Percentiles rank a stretch among this genome's conserved stretches.
Conservation (phyloP, 2,329 filamentous ascomycete species). For the Alternaria sp. region DNA sequence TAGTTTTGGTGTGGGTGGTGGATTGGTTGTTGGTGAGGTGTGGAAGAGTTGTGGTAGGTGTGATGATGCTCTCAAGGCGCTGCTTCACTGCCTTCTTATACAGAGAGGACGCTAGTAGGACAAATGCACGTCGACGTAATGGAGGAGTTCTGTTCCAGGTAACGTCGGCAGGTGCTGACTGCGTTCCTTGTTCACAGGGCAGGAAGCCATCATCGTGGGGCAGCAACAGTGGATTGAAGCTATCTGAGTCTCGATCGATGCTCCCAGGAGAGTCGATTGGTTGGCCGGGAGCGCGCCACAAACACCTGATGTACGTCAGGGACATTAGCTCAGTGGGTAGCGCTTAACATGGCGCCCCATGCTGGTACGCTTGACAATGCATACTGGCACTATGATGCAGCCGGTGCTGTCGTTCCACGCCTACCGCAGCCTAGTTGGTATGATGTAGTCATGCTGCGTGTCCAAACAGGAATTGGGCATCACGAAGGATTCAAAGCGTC, state of each 20-base stretch:
- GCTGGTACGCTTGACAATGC: slow-evolving; percentile 25
- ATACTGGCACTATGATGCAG: slow-evolving; percentile 16
- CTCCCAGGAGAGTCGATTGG: slow-evolving; percentile 11
- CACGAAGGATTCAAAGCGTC: neutral
- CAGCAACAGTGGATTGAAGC: slow-evolving; percentile 8
- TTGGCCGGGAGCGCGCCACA: slow-evolving; percentile 1
- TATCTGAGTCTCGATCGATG: slow-evolving; percentile 15
- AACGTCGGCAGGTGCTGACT: neutral
- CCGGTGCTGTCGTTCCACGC: slow-evolving; percentile 13
- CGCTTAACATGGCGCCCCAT: slow-evolving; percentile 13
- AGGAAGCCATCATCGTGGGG: slow-evolving; percentile 7
- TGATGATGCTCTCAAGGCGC: slow-evolving; percentile 16
- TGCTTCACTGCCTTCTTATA: slow-evolving; percentile 32
- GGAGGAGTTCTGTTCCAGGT: slow-evolving; percentile 14
- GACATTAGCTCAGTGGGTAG: slow-evolving; percentile 17
- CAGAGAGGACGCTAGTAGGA: slow-evolving; percentile 5
- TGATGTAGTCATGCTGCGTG: slow-evolving; percentile 16
- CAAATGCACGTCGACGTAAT: slow-evolving; percentile 37
- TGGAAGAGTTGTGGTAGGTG: slow-evolving; percentile 17
- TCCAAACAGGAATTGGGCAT: slow-evolving; percentile 12
- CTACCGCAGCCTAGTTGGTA: slow-evolving; percentile 10
- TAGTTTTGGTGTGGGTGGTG: slow-evolving; percentile 4
- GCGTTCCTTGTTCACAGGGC: slow-evolving; percentile 3
- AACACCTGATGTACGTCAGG: slow-evolving; percentile 26
- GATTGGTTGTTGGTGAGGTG: slow-evolving; percentile 4